A percentile compares a stretch with the other conserved stretches of the same genome.
Evolutionary conservation across 2,329 filamentous ascomycete species (phyloP).

Genomic region (Penicillium freii): DNA sequence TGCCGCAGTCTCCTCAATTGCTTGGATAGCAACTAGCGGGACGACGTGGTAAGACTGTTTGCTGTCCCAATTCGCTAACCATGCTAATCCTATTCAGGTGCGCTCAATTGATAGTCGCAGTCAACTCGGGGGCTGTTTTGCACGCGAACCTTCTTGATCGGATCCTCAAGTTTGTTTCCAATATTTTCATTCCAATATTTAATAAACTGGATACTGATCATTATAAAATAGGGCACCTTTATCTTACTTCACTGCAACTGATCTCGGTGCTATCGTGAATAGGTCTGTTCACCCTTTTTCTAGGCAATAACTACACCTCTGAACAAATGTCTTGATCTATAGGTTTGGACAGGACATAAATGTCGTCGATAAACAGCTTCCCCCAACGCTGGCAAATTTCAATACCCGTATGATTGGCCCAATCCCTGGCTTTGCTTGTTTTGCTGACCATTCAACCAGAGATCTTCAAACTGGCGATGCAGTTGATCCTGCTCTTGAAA

Average conservation of each 20-base stretch:
- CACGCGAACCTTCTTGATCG: not conserved
- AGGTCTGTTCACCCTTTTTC: not conserved
- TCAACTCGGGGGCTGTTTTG: not conserved
- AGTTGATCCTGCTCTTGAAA: not conserved
- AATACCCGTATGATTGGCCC: not conserved
- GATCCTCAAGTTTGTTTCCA: not conserved
- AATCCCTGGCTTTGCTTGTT: not conserved
- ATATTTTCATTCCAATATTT: not conserved
- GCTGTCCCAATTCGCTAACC: not conserved
- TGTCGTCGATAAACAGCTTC: constrained; percentile 1
- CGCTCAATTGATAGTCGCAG: not conserved
- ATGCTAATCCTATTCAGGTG: not conserved
- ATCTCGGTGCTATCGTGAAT: not conserved
- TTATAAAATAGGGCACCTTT: not conserved
- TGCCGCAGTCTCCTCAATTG: not conserved
- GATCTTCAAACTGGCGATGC: not conserved
- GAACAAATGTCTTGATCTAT: not conserved
- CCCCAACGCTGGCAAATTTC: constrained; percentile 2
- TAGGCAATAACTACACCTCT: not conserved
- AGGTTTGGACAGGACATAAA: constrained; percentile 6
- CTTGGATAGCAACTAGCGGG: not conserved
- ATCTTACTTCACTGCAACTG: not conserved
- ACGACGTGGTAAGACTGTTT: not conserved
- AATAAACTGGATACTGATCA: not conserved
- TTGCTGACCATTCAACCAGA: not conserved